Evolutionary conservation across 768 basidiomycete species (phyloP).

Genomic region (Cyclocybe cylindracea): DNA sequence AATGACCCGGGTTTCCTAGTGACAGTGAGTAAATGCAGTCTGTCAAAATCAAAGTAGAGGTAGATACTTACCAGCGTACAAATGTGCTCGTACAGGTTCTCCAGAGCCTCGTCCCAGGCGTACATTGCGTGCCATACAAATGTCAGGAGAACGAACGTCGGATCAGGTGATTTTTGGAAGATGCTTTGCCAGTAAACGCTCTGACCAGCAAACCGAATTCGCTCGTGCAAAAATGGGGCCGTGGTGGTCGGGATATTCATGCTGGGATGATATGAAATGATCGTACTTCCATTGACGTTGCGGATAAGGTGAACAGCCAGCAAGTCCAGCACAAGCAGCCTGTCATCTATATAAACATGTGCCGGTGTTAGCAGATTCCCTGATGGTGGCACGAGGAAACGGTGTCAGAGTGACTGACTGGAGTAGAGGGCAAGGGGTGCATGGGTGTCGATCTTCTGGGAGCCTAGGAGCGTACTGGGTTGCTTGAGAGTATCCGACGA

Average conservation of each 20-base stretch:
- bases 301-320: slow-evolving; percentile 52
- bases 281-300: slow-evolving; percentile 42
- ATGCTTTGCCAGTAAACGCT: slow-evolving; percentile 50
- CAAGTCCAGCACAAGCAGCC: slow-evolving; percentile 44
- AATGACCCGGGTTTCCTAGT: slow-evolving; percentile 52
- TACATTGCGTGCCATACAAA: slow-evolving; percentile 63
- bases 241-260: slow-evolving; percentile 38
- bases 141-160: slow-evolving; percentile 55
- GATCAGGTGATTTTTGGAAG: slow-evolving; percentile 44
- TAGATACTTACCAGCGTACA: slow-evolving; percentile 41
- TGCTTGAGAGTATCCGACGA: slow-evolving; percentile 15
- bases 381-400: not conserved
- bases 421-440: slow-evolving; percentile 37
- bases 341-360: slow-evolving; percentile 17
- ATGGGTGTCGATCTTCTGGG: slow-evolving; percentile 39
- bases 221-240: slow-evolving; percentile 43
- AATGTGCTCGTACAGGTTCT: slow-evolving; percentile 52
- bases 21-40: not conserved
- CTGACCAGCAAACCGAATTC: slow-evolving; percentile 49
- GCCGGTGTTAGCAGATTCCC: not conserved
- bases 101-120: slow-evolving; percentile 62
- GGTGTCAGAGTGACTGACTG: slow-evolving; percentile 16
- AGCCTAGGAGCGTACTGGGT: slow-evolving; percentile 13
- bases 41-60: not conserved
- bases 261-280: slow-evolving; percentile 51